phyloP scores from a whole-genome alignment of 139 green algal species.

The Chlorella sp. region DNA sequence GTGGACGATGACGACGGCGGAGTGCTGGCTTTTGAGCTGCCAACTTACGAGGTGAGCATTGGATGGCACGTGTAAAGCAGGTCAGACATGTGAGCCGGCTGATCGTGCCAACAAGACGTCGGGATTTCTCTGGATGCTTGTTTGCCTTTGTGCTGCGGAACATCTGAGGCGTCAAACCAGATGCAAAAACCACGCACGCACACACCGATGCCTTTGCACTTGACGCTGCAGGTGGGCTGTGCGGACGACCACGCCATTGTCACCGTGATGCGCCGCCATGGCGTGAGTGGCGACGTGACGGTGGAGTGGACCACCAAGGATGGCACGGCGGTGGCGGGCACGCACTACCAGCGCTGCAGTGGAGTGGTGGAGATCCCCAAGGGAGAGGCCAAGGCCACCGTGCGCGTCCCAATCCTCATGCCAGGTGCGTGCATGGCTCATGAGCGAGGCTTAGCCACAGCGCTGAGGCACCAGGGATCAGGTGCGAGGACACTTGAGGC shows the following conservation, averaged over 20 bases:
- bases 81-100: too few species aligned
- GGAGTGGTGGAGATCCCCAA: background rate
- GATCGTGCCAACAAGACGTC: background rate
- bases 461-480: too few species aligned
- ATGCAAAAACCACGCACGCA: too few species aligned
- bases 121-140: too few species aligned
- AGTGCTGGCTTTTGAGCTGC: constrained; percentile 29
- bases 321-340: constrained; percentile 7
- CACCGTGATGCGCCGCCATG: constrained; percentile 9
- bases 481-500: too few species aligned
- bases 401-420: background rate
- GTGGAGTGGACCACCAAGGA: constrained; percentile 15
- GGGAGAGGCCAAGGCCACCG: background rate
- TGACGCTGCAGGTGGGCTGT: constrained; percentile 4
- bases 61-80: background rate
- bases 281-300: constrained; percentile 3
- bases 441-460: too few species aligned
- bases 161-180: too few species aligned
- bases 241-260: background rate
- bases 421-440: background rate
- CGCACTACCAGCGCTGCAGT: background rate
- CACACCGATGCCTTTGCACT: too few species aligned
- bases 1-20: constrained; percentile 37
- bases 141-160: too few species aligned
- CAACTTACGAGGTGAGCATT: constrained; percentile 22